Conservation (phyloP, 495 filamentous ascomycete species). For the Neurospora sp. region DNA sequence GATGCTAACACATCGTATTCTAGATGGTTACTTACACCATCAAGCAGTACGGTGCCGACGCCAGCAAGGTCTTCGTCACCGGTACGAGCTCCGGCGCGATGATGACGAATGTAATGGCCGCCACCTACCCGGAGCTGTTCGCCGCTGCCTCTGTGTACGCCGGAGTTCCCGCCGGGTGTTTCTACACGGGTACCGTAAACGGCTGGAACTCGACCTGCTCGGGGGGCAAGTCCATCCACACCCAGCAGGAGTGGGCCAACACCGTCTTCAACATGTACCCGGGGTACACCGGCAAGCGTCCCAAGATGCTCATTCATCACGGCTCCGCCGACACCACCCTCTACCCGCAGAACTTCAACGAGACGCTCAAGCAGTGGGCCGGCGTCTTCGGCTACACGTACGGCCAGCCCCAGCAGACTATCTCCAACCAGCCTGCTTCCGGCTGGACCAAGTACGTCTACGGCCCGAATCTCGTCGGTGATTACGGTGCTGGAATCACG, state of each 20-base stretch:
- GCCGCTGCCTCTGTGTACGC: slow-evolving; percentile 45
- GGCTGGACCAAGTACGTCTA: slow-evolving; percentile 37
- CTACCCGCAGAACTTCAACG: slow-evolving; percentile 38
- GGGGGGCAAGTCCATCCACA: slow-evolving; percentile 28
- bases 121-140: slow-evolving; percentile 48
- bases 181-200: slow-evolving; percentile 31
- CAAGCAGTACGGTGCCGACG: slow-evolving; percentile 37
- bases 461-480: slow-evolving; percentile 32
- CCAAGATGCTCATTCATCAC: slow-evolving; percentile 43
- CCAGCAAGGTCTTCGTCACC: slow-evolving; percentile 39
- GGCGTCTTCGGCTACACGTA: slow-evolving; percentile 34
- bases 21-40: slow-evolving; percentile 47
- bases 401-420: slow-evolving; percentile 19
- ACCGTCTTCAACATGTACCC: slow-evolving; percentile 38
- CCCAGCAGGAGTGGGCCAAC: slow-evolving; percentile 33
- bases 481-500: slow-evolving; percentile 22
- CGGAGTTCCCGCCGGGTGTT: slow-evolving; percentile 53
- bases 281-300: slow-evolving; percentile 18
- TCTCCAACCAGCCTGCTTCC: slow-evolving; percentile 18
- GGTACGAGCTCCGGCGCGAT: slow-evolving; percentile 44
- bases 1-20: not conserved
- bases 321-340: slow-evolving; percentile 39
- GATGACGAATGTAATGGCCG: slow-evolving; percentile 45
- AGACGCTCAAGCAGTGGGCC: slow-evolving; percentile 45
- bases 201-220: slow-evolving; percentile 39